phyloP scores from a whole-genome alignment of 345 rosid species.

The Eucalyptus marginata region DNA sequence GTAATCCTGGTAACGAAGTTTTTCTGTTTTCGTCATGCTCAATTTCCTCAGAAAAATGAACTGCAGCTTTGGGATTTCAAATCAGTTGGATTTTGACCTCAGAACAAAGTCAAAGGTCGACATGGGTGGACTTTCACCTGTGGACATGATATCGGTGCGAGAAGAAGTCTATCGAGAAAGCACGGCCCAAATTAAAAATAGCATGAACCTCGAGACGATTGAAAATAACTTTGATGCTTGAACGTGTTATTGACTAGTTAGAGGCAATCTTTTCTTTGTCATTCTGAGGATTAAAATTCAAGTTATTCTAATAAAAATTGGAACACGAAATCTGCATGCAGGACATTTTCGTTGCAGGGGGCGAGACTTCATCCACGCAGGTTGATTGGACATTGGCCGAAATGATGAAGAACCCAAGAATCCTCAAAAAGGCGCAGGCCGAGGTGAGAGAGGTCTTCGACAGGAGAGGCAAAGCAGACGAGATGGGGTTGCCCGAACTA shows the following conservation, averaged over 20 bases:
- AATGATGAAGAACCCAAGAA: slow-evolving; percentile 8
- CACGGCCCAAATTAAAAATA: neutral
- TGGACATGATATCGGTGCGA: neutral
- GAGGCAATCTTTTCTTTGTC: neutral
- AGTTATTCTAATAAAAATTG: neutral
- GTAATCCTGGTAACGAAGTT: slow-evolving; percentile 1
- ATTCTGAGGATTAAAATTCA: neutral
- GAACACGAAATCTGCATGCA: neutral
- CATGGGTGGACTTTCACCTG: neutral
- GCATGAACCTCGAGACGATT: neutral
- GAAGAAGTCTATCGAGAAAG: neutral
- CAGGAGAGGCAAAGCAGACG: neutral
- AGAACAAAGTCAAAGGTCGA: neutral
- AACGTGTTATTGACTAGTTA: too few relatives aligned
- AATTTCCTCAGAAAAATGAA: neutral
- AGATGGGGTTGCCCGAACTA: neutral
- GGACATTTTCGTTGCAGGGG: slow-evolving; percentile 15
- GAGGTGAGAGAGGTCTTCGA: slow-evolving; percentile 9
- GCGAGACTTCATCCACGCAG: slow-evolving; percentile 10
- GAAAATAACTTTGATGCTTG: neutral
- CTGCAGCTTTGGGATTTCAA: neutral
- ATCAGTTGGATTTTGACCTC: neutral
- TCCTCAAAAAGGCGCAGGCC: slow-evolving; percentile 10
- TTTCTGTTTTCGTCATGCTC: neutral
- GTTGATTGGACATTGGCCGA: slow-evolving; percentile 17